These are phyloP conservation scores for Graphium sp. DNA, from an alignment of 2,329 filamentous ascomycete species.

Conservation along the genomic window DNA sequence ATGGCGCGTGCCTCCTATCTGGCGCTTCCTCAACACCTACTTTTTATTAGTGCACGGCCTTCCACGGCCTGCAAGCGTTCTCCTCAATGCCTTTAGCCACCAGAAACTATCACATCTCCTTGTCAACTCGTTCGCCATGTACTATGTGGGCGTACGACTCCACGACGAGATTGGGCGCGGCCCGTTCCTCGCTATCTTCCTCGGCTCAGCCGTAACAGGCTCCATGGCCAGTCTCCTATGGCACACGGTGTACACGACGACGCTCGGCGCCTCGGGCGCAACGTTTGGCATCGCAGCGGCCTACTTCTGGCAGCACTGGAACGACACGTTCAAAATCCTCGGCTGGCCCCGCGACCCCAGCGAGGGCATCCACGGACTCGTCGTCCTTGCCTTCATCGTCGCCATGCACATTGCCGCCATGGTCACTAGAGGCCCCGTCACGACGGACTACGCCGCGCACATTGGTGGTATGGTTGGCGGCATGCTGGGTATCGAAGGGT, in stretches of 20 bases:
- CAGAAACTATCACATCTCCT: constrained; percentile 41
- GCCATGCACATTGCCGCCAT: constrained; percentile 31
- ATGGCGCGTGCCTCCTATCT: constrained; percentile 50
- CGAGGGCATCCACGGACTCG: constrained; percentile 34
- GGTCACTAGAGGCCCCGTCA: constrained; percentile 21
- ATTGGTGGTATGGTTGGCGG: constrained; percentile 32
- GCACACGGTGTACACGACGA: constrained; percentile 30
- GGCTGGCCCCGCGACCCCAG: constrained; percentile 36
- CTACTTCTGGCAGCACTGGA: constrained; percentile 41
- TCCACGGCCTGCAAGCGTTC: constrained; percentile 41
- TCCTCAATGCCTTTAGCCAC: constrained; percentile 57
- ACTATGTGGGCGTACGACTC: constrained; percentile 47
- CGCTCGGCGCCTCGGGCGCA: constrained; percentile 51
- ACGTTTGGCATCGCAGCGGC: constrained; percentile 43
- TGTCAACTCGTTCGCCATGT: constrained; percentile 49
- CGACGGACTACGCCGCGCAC: constrained; percentile 37
- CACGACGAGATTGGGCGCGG: constrained; percentile 56
- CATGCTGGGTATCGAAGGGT: too few relatives aligned
- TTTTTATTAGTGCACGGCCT: constrained; percentile 48
- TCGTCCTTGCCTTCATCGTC: constrained; percentile 31
- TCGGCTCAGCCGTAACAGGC: constrained; percentile 38
- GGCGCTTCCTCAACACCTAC: constrained; percentile 50
- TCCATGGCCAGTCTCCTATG: constrained; percentile 39
- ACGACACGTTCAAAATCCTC: constrained; percentile 38
- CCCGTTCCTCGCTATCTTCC: constrained; percentile 51